Evolutionary conservation across 78 protist species (phyloP).

Genomic region (Salpingoeca rosetta): DNA sequence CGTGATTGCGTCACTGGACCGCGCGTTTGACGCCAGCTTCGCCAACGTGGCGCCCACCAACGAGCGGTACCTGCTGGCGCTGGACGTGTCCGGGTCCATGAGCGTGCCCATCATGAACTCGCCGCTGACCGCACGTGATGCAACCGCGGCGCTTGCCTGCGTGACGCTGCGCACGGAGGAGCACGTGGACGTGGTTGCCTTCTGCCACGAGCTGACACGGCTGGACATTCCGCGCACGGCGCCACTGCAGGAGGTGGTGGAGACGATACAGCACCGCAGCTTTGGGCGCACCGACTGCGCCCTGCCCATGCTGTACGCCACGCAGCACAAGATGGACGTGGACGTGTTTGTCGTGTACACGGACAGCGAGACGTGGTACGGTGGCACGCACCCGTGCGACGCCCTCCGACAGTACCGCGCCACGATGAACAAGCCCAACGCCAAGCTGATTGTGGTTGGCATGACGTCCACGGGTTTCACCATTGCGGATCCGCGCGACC

Average conservation of each 20-base stretch:
- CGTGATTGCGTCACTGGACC: not conserved
- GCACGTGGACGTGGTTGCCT: not conserved
- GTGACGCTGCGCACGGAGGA: constrained; percentile 14
- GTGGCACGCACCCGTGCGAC: not conserved
- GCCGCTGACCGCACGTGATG: not conserved
- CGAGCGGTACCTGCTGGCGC: constrained; percentile 2
- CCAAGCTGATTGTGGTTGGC: constrained; percentile 20
- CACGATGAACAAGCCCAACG: not conserved
- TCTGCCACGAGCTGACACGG: not conserved
- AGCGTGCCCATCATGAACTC: not conserved
- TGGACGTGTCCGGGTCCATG: constrained; percentile 37
- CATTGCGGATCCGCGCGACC: constrained; percentile 33
- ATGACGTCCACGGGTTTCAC: constrained; percentile 8
- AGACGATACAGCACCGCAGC: too few relatives aligned
- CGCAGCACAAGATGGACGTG: not conserved
- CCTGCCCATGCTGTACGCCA: constrained; percentile 20
- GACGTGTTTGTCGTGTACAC: constrained; percentile 28
- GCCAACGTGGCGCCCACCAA: constrained; percentile 12
- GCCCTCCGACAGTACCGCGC: constrained; percentile 18
- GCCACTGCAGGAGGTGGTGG: not conserved
- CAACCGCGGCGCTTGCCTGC: constrained; percentile 18
- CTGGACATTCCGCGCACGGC: not conserved
- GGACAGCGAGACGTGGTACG: constrained; percentile 20
- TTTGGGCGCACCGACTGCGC: constrained; percentile 28
- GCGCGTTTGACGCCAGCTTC: constrained; percentile 7